Conservation (phyloP, 768 basidiomycete species). For the Suillus luteus region DNA sequence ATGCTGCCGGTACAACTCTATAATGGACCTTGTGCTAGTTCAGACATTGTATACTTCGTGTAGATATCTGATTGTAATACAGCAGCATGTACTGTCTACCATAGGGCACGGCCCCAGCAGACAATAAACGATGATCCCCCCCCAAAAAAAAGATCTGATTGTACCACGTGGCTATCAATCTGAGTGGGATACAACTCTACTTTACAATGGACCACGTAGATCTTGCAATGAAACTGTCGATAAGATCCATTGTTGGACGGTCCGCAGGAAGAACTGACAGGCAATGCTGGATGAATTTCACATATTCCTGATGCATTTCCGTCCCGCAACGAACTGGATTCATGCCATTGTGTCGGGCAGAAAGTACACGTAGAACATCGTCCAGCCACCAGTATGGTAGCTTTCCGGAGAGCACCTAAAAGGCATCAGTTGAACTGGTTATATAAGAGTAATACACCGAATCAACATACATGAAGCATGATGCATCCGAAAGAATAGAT, state of each 20-base stretch:
- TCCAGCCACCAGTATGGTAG: slow-evolving; percentile 7
- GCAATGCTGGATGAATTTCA: neutral
- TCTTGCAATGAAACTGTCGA: neutral
- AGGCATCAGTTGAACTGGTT: neutral
- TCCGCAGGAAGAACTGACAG: neutral
- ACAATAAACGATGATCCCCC: too few species aligned
- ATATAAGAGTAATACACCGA: slow-evolving; percentile 26
- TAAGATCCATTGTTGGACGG: neutral
- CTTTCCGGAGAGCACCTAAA: neutral
- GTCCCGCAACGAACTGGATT: neutral
- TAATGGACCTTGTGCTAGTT: neutral
- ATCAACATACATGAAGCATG: slow-evolving; percentile 24
- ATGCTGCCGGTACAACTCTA: neutral
- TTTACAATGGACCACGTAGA: neutral
- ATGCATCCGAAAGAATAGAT: slow-evolving; percentile 48
- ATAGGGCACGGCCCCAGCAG: too few species aligned
- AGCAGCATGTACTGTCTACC: too few species aligned
- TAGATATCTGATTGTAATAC: neutral
- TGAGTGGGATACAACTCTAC: neutral
- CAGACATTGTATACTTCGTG: neutral
- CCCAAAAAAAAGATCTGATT: neutral
- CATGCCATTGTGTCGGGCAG: slow-evolving; percentile 3
- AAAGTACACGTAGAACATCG: neutral
- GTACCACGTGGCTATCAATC: neutral
- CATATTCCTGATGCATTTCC: neutral